These are phyloP conservation scores for Xylaria sp. DNA, from an alignment of 2,329 filamentous ascomycete genomes.

Conservation along the genomic window DNA sequence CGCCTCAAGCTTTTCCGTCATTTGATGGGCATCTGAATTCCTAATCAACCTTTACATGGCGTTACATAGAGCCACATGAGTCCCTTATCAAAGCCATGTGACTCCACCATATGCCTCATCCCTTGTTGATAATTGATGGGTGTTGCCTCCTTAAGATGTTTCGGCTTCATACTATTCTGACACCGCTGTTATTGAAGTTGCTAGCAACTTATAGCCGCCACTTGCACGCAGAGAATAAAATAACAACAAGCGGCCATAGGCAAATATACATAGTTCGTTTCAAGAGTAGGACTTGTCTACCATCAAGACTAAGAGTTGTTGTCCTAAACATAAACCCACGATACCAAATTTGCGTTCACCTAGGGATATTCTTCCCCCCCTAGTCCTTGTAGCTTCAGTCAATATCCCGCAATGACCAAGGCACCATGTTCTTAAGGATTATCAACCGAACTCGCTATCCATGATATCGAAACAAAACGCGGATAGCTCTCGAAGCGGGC, in stretches of 20 bases:
- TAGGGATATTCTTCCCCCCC: no score
- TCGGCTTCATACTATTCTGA: neutral
- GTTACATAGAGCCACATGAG: neutral
- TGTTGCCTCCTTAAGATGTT: neutral
- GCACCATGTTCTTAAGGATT: neutral
- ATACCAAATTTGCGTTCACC: neutral
- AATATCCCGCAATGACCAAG: neutral
- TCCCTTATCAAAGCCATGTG: neutral
- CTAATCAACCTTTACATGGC: neutral
- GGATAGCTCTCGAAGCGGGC: slow-evolving; percentile 61
- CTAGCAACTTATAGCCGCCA: no score
- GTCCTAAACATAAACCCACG: neutral
- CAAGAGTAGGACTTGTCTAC: neutral
- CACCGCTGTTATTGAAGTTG: neutral
- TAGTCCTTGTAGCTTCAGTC: neutral
- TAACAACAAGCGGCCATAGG: neutral
- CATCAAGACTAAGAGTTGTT: neutral
- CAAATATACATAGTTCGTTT: neutral
- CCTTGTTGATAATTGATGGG: neutral
- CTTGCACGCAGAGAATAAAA: neutral
- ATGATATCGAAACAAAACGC: slow-evolving; percentile 59
- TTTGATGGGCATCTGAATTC: neutral
- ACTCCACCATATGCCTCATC: neutral
- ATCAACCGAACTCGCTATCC: slow-evolving; percentile 53
- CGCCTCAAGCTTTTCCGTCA: neutral